These are phyloP conservation scores for Puccinia hordei DNA, from an alignment of 1,284 basidiomycete genomes.

Conservation along the genomic window DNA sequence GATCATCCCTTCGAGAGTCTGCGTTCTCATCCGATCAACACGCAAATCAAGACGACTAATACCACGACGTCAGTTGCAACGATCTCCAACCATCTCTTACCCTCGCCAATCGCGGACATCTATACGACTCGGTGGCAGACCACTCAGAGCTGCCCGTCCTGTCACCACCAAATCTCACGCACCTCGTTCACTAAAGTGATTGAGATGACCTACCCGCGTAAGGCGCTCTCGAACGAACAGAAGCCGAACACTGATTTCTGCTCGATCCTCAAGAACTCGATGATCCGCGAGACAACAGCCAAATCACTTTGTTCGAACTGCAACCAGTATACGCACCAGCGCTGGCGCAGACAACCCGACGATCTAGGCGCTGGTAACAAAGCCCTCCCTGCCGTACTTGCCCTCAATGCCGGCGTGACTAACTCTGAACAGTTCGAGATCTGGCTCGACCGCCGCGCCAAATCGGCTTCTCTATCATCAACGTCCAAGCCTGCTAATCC, in stretches of 20 bases:
- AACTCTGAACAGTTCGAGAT: conserved; percentile 73
- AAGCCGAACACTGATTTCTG: conserved; percentile 67
- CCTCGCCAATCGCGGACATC: conserved; percentile 53
- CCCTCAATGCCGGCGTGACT: conserved; percentile 80
- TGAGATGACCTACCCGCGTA: conserved; percentile 85
- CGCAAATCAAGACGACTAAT: conserved; percentile 53
- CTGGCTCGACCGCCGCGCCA: conserved; percentile 69
- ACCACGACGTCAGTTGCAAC: conserved; percentile 51
- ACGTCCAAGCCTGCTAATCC: conserved; percentile 52
- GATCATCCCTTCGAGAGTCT: conserved; percentile 55
- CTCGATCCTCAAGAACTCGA: conserved; percentile 72
- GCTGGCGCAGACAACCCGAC: conserved; percentile 70
- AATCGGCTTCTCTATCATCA: conserved; percentile 20
- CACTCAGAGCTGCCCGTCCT: conserved; percentile 74
- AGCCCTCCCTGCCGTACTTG: conserved; percentile 64
- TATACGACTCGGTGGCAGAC: conserved; percentile 59
- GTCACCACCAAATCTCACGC: conserved; percentile 73
- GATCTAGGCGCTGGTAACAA: conserved; percentile 62
- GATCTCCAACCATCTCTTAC: conserved; percentile 31
- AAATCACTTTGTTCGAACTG: conserved; percentile 84
- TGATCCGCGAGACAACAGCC: conserved; percentile 78
- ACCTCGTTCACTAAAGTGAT: conserved; percentile 79
- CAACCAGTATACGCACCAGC: conserved; percentile 73
- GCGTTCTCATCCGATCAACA: conserved; percentile 57
- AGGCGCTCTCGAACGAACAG: conserved; percentile 65